Evolutionary conservation across 345 rosid genomes (phyloP), one percentile per base, ranked within the genome.

Genomic region (Chamaenerion angustifolium): DNA sequence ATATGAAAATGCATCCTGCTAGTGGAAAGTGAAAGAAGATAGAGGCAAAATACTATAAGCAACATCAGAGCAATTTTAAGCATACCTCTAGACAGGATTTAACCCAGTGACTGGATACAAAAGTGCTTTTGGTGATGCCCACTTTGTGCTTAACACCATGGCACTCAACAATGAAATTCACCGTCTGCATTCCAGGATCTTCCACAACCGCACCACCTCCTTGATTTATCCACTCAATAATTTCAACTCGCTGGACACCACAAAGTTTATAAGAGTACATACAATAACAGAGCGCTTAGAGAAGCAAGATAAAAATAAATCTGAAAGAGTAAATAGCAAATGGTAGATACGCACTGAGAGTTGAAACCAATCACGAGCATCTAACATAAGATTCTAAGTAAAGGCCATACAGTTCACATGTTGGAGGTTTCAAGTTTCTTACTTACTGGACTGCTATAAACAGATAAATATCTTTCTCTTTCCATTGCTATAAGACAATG

Each of bases 41-140:
- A 31, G 37, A 43, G 37, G 35, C 18, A 16, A 54, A 43, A 12
- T 19, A 44, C 46, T 54, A 40, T 18, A n/a, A 2, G 8, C 14
- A 52, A 8, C 51, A 59, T 46, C 49, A 42, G n/a, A 55, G 25
- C 50, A 71, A 66, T 42, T 52, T 40, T 56, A 60, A n/a, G 31
- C 45, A 54, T 70, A 90, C 95, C 95, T 86, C 85, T 68, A 83
- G 70, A 73, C 95, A 92, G 70, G 89, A 84, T 49, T 79, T 76
- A 59, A 87, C 66, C 96, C 98, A 92, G 40, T 92, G 98, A 67
- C 88, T 83, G 51, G 98, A 92, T 51, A 92, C 83, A 74, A 50
- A 71, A 50, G 64, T 75, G 64, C 64, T 74, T 43, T 61, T 51
- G 40, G 57, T 13, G 55, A 41, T 60, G 65, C 49, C 52, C 23